Evolutionary conservation across 768 basidiomycete genomes (phyloP).

Genomic region (Phanerochaete sordida): DNA sequence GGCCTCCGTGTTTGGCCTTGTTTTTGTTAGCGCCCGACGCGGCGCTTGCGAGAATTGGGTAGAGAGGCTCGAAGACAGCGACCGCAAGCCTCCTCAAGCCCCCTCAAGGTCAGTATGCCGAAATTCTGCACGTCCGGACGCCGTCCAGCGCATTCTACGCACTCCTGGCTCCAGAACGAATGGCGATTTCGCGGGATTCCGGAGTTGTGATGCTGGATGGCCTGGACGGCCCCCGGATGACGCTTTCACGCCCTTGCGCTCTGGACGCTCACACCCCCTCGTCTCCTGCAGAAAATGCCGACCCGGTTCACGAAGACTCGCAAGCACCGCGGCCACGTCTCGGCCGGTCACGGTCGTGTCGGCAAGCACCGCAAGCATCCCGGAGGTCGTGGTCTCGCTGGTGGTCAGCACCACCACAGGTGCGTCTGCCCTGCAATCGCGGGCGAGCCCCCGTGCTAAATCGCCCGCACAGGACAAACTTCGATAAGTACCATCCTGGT

Average conservation of each 20-base stretch:
- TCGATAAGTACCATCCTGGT: slow-evolving; percentile 99
- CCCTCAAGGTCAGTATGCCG: slow-evolving; percentile 66
- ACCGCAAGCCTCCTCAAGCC: slow-evolving; percentile 30
- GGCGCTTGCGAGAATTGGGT: slow-evolving; percentile 8
- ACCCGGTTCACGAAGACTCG: slow-evolving; percentile 95
- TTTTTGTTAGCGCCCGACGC: not conserved
- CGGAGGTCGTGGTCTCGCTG: slow-evolving; percentile 99
- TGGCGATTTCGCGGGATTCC: slow-evolving; percentile 14
- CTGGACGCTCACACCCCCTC: not conserved
- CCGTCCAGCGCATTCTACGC: slow-evolving; percentile 16
- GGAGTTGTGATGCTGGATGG: slow-evolving; percentile 52
- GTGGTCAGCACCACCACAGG: slow-evolving; percentile 99
- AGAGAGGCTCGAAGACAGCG: slow-evolving; percentile 14
- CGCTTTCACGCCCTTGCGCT: slow-evolving; percentile 15
- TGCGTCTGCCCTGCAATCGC: slow-evolving; percentile 35
- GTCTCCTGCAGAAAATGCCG: slow-evolving; percentile 67
- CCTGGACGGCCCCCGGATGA: slow-evolving; percentile 31
- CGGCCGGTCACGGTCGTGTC: slow-evolving; percentile 99
- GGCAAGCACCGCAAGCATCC: slow-evolving; percentile 99
- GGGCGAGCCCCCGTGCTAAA: not conserved
- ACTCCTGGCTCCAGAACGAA: slow-evolving; percentile 15
- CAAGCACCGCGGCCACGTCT: slow-evolving; percentile 99
- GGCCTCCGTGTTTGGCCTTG: slow-evolving; percentile 1
- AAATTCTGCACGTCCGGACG: slow-evolving; percentile 18
- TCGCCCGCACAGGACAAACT: slow-evolving; percentile 91